Percentiles rank a stretch among this genome's conserved stretches.
Evolutionary conservation across 148 eudicot species (phyloP).

Genomic region (Chenopodium quinoa): DNA sequence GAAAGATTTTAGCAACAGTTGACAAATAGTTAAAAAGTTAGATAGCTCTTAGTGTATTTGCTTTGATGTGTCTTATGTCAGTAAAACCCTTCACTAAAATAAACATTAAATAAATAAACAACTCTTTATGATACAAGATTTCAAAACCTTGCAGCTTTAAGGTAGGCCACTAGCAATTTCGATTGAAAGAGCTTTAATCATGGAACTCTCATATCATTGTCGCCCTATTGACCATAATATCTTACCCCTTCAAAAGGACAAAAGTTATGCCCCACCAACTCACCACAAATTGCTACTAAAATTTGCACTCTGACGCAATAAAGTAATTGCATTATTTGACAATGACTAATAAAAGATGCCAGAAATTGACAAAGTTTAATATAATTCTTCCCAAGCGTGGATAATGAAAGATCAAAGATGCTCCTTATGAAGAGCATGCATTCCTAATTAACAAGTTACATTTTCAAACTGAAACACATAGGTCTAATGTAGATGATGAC

Average conservation of each 20-base stretch:
- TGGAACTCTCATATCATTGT: not conserved
- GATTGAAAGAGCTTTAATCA: not conserved
- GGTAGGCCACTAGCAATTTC: not conserved
- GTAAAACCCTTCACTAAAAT: not conserved
- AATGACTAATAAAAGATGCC: not conserved
- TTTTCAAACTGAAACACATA: too few relatives aligned
- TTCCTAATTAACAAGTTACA: not conserved
- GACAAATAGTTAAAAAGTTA: too few relatives aligned
- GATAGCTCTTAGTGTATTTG: too few relatives aligned
- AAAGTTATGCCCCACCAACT: not conserved
- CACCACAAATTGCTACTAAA: not conserved
- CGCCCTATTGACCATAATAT: not conserved
- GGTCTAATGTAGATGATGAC: not conserved
- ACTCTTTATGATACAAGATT: not conserved
- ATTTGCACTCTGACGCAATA: not conserved
- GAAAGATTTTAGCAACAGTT: not conserved
- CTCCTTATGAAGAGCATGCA: not conserved
- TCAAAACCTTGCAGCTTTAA: not conserved
- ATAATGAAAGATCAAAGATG: not conserved
- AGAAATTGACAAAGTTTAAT: not conserved
- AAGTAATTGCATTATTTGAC: not conserved
- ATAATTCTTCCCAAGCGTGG: not conserved
- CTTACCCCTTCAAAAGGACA: not conserved
- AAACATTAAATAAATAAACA: too few relatives aligned
- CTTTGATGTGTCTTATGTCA: not conserved